Base-by-base conservation (phyloP, 768 basidiomycete genomes). In the Kwoniella sp. region DNA sequence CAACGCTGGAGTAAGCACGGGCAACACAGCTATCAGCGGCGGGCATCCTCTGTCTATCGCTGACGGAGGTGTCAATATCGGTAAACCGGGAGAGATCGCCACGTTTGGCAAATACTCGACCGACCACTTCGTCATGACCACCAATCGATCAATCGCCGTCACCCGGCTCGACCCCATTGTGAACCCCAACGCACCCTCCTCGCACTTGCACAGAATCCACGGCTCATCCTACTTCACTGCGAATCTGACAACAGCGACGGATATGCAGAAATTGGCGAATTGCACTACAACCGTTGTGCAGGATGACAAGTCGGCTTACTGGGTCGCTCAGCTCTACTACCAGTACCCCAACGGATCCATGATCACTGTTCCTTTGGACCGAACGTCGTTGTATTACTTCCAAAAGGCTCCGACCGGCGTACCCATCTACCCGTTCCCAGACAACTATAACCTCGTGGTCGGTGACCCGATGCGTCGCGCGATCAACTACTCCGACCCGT, bases 141-240 rank as follows among this genome's bases (percentile, higher is more conserved):
- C 66, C 51, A 62, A 68, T 30, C 62, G 66, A 17, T 65, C 66
- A 2, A 68, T 65, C 26, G 62, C 58, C 15, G 63, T 71, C n/a
- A 70, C 69, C n/a, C 61, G 69, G 7, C 50, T 71, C 2, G 70
- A 71, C 58, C 70, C 70, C 5, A 71, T 71, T 30, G 63, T 71
- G 37, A 65, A 67, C 30, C 70, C 70, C 15, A 65, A 65, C 28
- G 51, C 65, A 12, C 52, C 60, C 2, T 53, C 58, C 17, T 56
- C 63, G 28, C 70, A 71, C 48, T 12, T 68, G n/a, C 70, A 71
- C 29, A 41, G 70, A 23, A 55, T 71, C 15, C 63, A 67, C 51
- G 70, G 70, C 17, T 48, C 69, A 4, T 70, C 69, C 9, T 60
- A 63, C 22, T 63, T 70, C 38, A 70, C 69, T 25, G 64, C 55